Base-by-base conservation (phyloP, 768 basidiomycete genomes). In the Cytidiella melzeri region DNA sequence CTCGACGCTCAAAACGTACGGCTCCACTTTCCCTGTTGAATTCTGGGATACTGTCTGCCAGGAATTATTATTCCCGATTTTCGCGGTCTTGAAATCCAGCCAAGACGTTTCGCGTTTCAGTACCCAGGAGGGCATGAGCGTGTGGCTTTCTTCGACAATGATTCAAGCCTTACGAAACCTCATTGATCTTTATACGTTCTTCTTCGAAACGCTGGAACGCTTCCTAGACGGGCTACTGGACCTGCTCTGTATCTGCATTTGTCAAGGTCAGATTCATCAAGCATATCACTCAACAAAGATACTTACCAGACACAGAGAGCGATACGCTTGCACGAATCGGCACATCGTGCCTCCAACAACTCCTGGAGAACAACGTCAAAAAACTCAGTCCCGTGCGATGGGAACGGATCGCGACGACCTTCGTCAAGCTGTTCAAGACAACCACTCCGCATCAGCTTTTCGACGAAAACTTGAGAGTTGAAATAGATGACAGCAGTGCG, bases 21-120 rank as follows among this genome's bases (percentile, higher is more conserved):
- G 96, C 0, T 66, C 76, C 3, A 74, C 83, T 0, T 99, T 89
- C 71, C 83, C 89, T 6, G 77, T 87, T 13, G 89, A 91, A 49
- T 98, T 99, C 66, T 99, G 96, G 96, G 91, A 96, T 60, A 92
- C 85, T n/a, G 81, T 98, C 54, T 95, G 90, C 73, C 86, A 90
- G 65, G 90, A 98, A 64, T 79, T 98, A 36, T 77, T 99, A 39
- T 98, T 99, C 79, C 96, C 96, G 0, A 98, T 99, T 55, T 99
- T 99, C 63, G 89, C 93, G 0, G 91, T 98, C 41, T 74, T 99
- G 36, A 92, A 91, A 59, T 94, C 92, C 13, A 89, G 83, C 57
- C 87, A 92, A 68, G 95, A 96, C 63, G 65, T 95, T 30, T 87
- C 92, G 11, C 79, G 95, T 18, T 98, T 97, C 71, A 88, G 77